Conservation (phyloP, 169 alveolate genomes). For the Plasmodium ovale region DNA sequence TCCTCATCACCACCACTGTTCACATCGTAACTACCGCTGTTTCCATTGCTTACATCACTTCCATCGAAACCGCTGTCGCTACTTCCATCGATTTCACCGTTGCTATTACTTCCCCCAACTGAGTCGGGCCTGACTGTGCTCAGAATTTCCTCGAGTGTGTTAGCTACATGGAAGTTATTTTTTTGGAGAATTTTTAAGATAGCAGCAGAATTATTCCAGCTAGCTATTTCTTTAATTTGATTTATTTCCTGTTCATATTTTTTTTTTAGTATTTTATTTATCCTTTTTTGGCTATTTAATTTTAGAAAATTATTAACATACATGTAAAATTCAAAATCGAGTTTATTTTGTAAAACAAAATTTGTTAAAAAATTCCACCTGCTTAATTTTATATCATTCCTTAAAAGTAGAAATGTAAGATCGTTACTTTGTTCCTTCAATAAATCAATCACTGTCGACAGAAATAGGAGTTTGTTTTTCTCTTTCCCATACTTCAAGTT, state of each 20-base stretch:
- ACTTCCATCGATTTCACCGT: not conserved
- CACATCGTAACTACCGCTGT: too few relatives aligned
- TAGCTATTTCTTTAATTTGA: conserved; percentile 44
- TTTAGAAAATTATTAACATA: conserved; percentile 38
- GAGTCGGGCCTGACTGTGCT: not conserved
- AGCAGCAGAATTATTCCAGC: not conserved
- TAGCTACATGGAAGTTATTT: conserved; percentile 38
- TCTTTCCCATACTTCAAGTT: conserved; percentile 11
- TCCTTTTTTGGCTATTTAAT: not conserved
- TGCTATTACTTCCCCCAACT: not conserved
- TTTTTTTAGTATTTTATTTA: not conserved
- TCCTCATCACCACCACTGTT: too few relatives aligned
- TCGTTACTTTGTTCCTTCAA: conserved; percentile 27
- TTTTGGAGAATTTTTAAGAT: conserved; percentile 14
- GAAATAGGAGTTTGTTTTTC: conserved; percentile 12
- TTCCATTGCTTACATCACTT: not conserved
- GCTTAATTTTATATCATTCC: conserved; percentile 43
- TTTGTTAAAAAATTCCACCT: conserved; percentile 34
- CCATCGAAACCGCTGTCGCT: not conserved
- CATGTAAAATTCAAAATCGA: conserved; percentile 36
- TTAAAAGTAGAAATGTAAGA: conserved; percentile 19
- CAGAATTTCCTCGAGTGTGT: conserved; percentile 15
- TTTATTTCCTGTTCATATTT: conserved; percentile 53
- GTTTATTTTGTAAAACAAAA: conserved; percentile 6
- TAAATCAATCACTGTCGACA: conserved; percentile 35